Evolutionary conservation across 495 filamentous ascomycete genomes (phyloP), one percentile per base, ranked within the genome.

Genomic region (Penicillium roqueforti): DNA sequence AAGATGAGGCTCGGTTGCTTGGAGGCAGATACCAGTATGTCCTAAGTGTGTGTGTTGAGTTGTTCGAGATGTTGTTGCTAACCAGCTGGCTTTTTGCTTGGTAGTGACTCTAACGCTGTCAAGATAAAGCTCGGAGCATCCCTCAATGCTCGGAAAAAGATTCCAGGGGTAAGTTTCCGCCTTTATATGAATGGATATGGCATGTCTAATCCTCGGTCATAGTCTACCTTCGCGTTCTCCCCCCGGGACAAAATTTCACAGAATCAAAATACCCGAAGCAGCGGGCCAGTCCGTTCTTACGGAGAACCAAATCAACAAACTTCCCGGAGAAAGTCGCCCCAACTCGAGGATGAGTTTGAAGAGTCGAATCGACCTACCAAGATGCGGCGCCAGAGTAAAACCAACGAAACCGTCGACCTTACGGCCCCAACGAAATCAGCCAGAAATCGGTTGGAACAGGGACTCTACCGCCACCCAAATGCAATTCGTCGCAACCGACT

Each of bases 221-320:
- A 59, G 60, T 41, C 55, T 9, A 50, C n/a, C 10, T 47, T 51
- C 25, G 53, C 59, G 7, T 68, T 67, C 39, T 63, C 55, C 18
- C 70, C 72, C 1, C 38, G 59, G 0, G 60, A 77, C 44, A 60
- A 51, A 22, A 60, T 77, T 41, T 67, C 69, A 4, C 31, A 42
- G 2, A 68, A 66, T 20, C 31, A 42, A 2, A 68, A 66, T 26
- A 34, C 59, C 18, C 66, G 66, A 34, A 61, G 69, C 8, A 77
- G 73, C 50, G 73, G 72, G 6, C 68, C 74, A n/a, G 62, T 74
- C 20, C 70, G 68, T 44, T 69, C 67, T 4, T 59, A 46, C 26
- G 65, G 67, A 13, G 65, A 63, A 40, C 2, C 55, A 48, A 55
- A 14, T n/a, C 32, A 11, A 29, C 22, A 43, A 25, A 13, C 22